Conservation (phyloP, 306 rosid species). For the Quercus variabilis region DNA sequence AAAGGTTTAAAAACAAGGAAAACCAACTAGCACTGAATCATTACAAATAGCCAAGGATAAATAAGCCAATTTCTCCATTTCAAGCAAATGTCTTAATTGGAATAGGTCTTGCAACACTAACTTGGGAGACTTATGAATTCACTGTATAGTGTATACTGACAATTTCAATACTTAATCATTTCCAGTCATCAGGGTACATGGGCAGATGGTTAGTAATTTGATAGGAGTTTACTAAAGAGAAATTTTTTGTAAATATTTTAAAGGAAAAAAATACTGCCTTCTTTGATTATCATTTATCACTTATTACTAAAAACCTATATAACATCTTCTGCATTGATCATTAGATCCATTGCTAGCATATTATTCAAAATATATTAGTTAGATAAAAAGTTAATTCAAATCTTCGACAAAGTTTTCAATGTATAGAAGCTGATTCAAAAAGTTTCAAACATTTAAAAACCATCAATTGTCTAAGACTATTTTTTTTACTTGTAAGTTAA, state of each 20-base stretch:
- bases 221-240: neutral
- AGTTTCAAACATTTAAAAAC: neutral
- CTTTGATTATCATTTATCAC: neutral
- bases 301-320: neutral
- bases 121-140: neutral
- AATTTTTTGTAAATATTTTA: neutral
- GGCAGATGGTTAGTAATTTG: neutral
- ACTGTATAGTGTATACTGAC: neutral
- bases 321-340: neutral
- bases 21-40: neutral
- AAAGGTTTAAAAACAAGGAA: neutral
- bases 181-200: neutral
- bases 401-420: neutral
- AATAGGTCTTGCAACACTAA: neutral
- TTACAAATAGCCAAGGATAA: neutral
- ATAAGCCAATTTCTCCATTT: neutral
- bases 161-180: neutral
- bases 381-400: neutral
- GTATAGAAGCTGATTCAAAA: neutral
- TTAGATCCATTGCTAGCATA: neutral
- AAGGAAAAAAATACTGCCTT: neutral
- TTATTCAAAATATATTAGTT: neutral
- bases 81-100: neutral
- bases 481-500: too few relatives aligned
- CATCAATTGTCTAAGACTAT: neutral